Percentiles rank a stretch among this genome's conserved stretches.
These are phyloP conservation scores for Pleurotus giganteus DNA, from an alignment of 768 basidiomycete species.

Conservation along the genomic window DNA sequence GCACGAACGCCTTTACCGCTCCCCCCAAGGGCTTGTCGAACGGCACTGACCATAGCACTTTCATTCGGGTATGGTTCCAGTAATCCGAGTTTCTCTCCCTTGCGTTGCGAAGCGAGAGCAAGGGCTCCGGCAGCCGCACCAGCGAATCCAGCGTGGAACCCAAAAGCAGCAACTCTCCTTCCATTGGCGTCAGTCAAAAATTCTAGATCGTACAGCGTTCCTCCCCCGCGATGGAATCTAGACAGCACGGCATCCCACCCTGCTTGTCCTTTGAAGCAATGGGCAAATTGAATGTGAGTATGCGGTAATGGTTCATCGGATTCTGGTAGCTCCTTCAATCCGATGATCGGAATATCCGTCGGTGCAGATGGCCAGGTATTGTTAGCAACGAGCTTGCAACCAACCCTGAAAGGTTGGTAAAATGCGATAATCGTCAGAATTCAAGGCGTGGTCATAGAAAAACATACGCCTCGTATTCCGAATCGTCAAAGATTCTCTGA, in stretches of 20 bases:
- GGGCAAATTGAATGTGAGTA: slow-evolving; percentile 97
- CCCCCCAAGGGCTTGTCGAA: slow-evolving; percentile 63
- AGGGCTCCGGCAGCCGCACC: slow-evolving; percentile 92
- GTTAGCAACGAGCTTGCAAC: slow-evolving; percentile 83
- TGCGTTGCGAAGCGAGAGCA: slow-evolving; percentile 66
- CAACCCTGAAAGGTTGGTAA: slow-evolving; percentile 55
- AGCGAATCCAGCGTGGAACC: slow-evolving; percentile 98
- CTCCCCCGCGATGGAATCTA: slow-evolving; percentile 81
- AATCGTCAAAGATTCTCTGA: slow-evolving; percentile 91
- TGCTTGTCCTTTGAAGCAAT: slow-evolving; percentile 94
- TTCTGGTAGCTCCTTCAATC: slow-evolving; percentile 91
- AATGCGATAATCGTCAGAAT: slow-evolving; percentile 5
- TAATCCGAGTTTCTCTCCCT: slow-evolving; percentile 57
- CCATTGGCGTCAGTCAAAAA: slow-evolving; percentile 85
- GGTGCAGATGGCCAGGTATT: slow-evolving; percentile 90
- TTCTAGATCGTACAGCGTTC: slow-evolving; percentile 92
- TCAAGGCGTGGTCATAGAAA: slow-evolving; percentile 2
- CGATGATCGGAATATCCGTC: slow-evolving; percentile 74
- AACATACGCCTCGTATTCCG: slow-evolving; percentile 88
- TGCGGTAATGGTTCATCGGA: slow-evolving; percentile 84
- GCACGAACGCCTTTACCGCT: slow-evolving; percentile 76
- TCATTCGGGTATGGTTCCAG: slow-evolving; percentile 87
- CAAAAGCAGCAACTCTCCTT: slow-evolving; percentile 95
- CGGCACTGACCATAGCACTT: slow-evolving; percentile 72
- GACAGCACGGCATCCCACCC: slow-evolving; percentile 88